Evolutionary conservation across 179 eudicot species (phyloP), one percentile per base, ranked within the genome.

Genomic region (Heliamphora pulchella): DNA sequence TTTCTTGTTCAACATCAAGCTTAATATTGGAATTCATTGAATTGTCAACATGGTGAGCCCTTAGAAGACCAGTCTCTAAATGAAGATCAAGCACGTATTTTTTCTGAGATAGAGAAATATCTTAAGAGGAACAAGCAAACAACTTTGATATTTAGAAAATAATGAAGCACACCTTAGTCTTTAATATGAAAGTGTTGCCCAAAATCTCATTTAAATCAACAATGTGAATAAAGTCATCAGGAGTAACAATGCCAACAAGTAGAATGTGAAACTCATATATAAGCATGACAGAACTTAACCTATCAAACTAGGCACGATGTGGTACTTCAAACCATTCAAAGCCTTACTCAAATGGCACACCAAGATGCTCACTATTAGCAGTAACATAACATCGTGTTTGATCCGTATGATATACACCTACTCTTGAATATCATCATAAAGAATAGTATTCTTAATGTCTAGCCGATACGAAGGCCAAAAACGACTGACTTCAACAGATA

Each of bases 1-100:
- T 48, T 13, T 48, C 20, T 68, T 68, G 72, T 44, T 68, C 72
- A 68, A 39, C 14, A 41, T 43, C 72, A 68, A 14, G 72, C 72
- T 68, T 41, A 39, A 46, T 0, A 46, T 0, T 69, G 53, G 73
- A 69, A 10, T 69, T 22, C 22, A 67, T 67, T 43, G 73, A 51
- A 15, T 4, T 69, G 44, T 44, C 73, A 69, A 69, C 15, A 6
- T 20, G 51, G 6, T 5, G 71, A 14, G 50, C 71, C 31, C 48
- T 46, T 39, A 39, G 50, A 67, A 39, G 71, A 44, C n/a, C n/a
- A 67, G 71, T 41, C 48, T 13, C 46, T 11, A 44, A 22, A 6
- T 17, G 17, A 69, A 69, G 73, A 46, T 44, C 73, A 69, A 17
- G 13, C 11, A 5, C 54, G 17, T 69, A 44, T n/a, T 69, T 69